Base-by-base conservation (phyloP, 495 filamentous ascomycete genomes). In the Penicilliopsis zonata region DNA sequence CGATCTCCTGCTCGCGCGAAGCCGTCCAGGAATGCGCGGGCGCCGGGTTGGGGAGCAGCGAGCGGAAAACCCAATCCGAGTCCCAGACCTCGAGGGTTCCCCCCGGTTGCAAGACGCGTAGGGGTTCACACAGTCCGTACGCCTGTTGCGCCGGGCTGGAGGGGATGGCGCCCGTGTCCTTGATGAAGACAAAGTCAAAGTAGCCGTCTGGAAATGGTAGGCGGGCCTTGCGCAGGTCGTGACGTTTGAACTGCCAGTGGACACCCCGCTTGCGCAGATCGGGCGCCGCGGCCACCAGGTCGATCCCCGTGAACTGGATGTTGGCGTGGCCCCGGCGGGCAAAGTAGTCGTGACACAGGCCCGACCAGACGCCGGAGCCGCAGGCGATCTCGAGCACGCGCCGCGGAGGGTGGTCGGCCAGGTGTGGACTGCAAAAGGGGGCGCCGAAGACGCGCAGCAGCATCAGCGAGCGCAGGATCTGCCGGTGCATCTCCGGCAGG, bases 121-220 rank as follows among this genome's bases (percentile, higher is more conserved):
- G 53, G 32, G 78, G 77, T 44, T 94, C 86, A 23, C 80, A 74
- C 35, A 93, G 66, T 9, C 86, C 59, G 5, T 50, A 44, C 20
- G 75, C 72, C 23, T 80, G 72, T 44, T 77, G 69, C 9, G 69
- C 67, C 13, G 67, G 70, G 12, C 73, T 72, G 20, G 71, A 52
- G 9, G 68, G 69, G 34, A 73, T 76, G 51, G 92, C 67, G 24
- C 74, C 75, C 42, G 87, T 63, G 51, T 94, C 87, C 52, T 94
- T 93, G 34, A 86, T 72, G 61, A 94, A 85, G 34, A 96, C 73
- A 13, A 93, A 69, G 47, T 94, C 86, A 52, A 94, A 96, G 50
- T 85, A 80, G 14, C 68, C 74, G 37, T 87, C 82, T 4, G 74
- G 66, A 36, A 94, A 87, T 2, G 88, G 88, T 27, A 88, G 61